These are phyloP conservation scores for Strobilomyces confusus DNA, from an alignment of 768 basidiomycete genomes.

Conservation along the genomic window DNA sequence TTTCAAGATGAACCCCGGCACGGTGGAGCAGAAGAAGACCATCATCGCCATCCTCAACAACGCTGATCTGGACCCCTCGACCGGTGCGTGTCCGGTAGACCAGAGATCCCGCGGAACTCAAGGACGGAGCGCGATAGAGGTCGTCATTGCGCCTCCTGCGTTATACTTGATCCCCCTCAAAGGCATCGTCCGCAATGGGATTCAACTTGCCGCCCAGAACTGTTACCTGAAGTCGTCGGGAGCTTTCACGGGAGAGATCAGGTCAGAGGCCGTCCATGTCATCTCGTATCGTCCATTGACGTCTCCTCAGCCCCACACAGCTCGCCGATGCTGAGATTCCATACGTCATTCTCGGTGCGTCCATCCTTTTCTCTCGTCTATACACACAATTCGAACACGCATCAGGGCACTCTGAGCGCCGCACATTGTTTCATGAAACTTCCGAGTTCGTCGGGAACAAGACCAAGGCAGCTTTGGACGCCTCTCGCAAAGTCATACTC, in stretches of 20 bases:
- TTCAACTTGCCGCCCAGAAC: slow-evolving; percentile 90
- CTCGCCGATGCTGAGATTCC: slow-evolving; percentile 83
- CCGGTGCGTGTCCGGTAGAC: slow-evolving; percentile 47
- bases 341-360: slow-evolving; percentile 85
- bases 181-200: slow-evolving; percentile 55
- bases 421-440: slow-evolving; percentile 87
- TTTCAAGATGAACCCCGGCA: slow-evolving; percentile 95
- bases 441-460: slow-evolving; percentile 81
- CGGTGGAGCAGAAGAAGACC: slow-evolving; percentile 55
- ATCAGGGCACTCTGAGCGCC: slow-evolving; percentile 94
- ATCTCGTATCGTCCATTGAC: not conserved
- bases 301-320: slow-evolving; percentile 60
- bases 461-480: slow-evolving; percentile 76
- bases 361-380: not conserved
- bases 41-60: slow-evolving; percentile 73
- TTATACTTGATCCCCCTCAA: slow-evolving; percentile 80
- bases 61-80: slow-evolving; percentile 69
- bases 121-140: slow-evolving; percentile 50
- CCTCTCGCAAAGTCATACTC: slow-evolving; percentile 81
- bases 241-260: slow-evolving; percentile 97
- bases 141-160: slow-evolving; percentile 88
- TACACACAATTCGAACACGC: not conserved
- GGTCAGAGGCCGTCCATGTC: slow-evolving; percentile 41
- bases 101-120: slow-evolving; percentile 4
- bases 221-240: slow-evolving; percentile 79